Percentiles rank a stretch among this genome's conserved stretches.
phyloP scores from a whole-genome alignment of 1,284 basidiomycete species.

The Pseudozyma hubeiensis region DNA sequence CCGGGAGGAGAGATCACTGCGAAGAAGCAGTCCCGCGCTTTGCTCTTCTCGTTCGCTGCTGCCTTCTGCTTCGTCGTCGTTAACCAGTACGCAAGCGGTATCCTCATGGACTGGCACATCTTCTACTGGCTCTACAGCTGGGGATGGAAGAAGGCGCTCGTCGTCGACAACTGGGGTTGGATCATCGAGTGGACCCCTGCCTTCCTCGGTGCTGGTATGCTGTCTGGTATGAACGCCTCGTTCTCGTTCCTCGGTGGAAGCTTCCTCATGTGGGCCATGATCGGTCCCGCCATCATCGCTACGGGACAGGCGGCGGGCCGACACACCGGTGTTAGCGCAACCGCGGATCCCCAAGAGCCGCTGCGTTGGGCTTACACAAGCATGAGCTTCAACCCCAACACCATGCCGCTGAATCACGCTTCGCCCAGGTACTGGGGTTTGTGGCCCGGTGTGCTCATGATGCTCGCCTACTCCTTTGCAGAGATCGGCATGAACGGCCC shows the following conservation, averaged over 20 bases:
- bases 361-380: slow-evolving; percentile 43
- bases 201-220: slow-evolving; percentile 78
- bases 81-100: slow-evolving; percentile 74
- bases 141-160: slow-evolving; percentile 76
- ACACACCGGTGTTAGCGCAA: slow-evolving; percentile 15
- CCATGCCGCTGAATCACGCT: slow-evolving; percentile 67
- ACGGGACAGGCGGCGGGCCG: slow-evolving; percentile 51
- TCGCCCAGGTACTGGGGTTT: slow-evolving; percentile 79
- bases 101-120: slow-evolving; percentile 78
- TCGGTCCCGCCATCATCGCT: slow-evolving; percentile 74
- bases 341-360: slow-evolving; percentile 22
- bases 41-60: slow-evolving; percentile 72
- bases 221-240: slow-evolving; percentile 76
- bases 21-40: slow-evolving; percentile 74
- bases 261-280: slow-evolving; percentile 77
- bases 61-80: slow-evolving; percentile 75
- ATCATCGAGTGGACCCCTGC: slow-evolving; percentile 74
- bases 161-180: slow-evolving; percentile 72
- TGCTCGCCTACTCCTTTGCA: slow-evolving; percentile 68
- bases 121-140: slow-evolving; percentile 74
- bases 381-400: slow-evolving; percentile 51
- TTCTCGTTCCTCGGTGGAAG: slow-evolving; percentile 76
- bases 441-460: slow-evolving; percentile 76
- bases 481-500: slow-evolving; percentile 66
- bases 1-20: slow-evolving; percentile 69